Evolutionary conservation across 495 filamentous ascomycete species (phyloP), one percentile per base, ranked within the genome.

Genomic region (Podospora sp.): DNA sequence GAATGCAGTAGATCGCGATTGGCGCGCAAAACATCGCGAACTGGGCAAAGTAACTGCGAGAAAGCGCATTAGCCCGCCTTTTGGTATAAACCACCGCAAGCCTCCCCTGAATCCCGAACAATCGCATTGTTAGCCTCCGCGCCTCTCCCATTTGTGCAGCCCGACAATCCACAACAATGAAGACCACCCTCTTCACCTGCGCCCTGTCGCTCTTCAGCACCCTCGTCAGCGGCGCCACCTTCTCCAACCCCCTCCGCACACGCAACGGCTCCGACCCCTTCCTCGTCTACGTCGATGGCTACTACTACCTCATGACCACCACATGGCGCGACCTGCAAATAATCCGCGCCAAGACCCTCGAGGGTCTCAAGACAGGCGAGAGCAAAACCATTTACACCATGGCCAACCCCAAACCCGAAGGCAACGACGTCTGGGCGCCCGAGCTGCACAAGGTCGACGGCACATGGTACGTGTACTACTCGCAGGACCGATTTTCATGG

Each of bases 291-390:
- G 25, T 29, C 56, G 56, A 59, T 20, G 56, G 56, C 25, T 59
- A 59, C 26, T 59, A 59, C 56, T 59, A 59, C 26, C 56, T 59
- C 56, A 27, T 35, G 56, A 59, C 56, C 6, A 59, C 56, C 22
- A 59, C 56, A 33, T 59, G 56, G 56, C 22, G 24, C 21, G 25
- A 59, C 56, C 16, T 59, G 21, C 56, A 59, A 33, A 22, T 59
- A 3, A 59, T 33, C 56, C 56, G 56, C 25, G 24, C 56, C 24
- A 27, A 27, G 6, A 59, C 56, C 8, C 22, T 59, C 56, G 25
- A 59, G 1, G 56, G 56, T 1, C 56, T 35, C 56, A 59, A 59
- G 56, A 33, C 56, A 6, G 56, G 56, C 22, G 56, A 59, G 16
- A 29, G 8, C 24, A 27, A 33, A 33, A 59, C 56, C 56, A 27